Base-by-base conservation (phyloP, 345 rosid genomes). In the thale cress (Arabidopsis thaliana) region DNA sequence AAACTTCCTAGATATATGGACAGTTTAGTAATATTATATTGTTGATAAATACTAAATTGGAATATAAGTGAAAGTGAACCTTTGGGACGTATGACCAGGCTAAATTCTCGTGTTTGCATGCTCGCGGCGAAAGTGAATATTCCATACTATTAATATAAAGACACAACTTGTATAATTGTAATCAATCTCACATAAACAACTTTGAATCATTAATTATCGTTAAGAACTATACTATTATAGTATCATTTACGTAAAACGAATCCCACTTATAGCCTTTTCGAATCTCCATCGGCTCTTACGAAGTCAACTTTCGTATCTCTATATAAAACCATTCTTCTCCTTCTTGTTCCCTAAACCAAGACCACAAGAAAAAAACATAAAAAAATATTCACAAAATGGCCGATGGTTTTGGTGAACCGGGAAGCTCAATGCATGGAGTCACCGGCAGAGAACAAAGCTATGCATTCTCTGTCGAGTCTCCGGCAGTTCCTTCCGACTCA, bases 371-470 rank as follows among this genome's bases (percentile, higher is more conserved):
- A 52, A 52, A 45, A 33, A 8, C 20, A 16, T 16, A 30, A 69
- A 52, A 69, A 52, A 42, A 59, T 2, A 16, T 16, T 16, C 20
- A 61, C 4, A 51, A 69, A 73, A 87, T 88, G 93, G 82, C 59
- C 5, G 76, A 74, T 11, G 75, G 77, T 30, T 83, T 80, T 5
- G 95, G 93, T 50, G 84, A 84, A 11, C 91, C 96, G 2, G 96
- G 91, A 13, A 93, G 88, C 82, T 90, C 93, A 75, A 85, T 85
- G 93, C 92, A 93, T 32, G 92, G 91, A 72, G 91, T 86, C 3
- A 85, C 97, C 0, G 97, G 91, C 6, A 79, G 80, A 40, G 96
- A 89, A 60, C 92, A 86, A 59, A 74, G 82, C 20, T 85, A 86
- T 40, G 93, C 97, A 48, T 83, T 88, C 49, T 84, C 87, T 0